phyloP scores from a whole-genome alignment of 2,329 filamentous ascomycete genomes.

The Hortaea werneckii region DNA sequence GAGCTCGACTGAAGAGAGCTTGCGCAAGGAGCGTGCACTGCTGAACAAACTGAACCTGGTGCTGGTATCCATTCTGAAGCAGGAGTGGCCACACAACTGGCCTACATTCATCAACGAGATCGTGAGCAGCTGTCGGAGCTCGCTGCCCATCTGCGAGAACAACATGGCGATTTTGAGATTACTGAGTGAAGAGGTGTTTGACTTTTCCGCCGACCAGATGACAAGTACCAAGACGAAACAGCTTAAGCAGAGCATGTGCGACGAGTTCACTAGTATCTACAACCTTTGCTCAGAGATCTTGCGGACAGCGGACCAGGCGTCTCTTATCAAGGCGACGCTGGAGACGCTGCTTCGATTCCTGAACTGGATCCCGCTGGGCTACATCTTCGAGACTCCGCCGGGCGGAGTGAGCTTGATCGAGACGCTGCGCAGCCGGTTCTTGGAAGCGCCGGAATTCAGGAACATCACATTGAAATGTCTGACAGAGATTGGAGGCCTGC shows the following conservation, averaged over 20 bases:
- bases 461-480: slow-evolving; percentile 95
- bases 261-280: slow-evolving; percentile 97
- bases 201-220: slow-evolving; percentile 98
- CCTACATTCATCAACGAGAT: slow-evolving; percentile 99
- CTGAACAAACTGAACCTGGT: slow-evolving; percentile 98
- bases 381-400: slow-evolving; percentile 88
- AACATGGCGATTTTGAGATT: slow-evolving; percentile 98
- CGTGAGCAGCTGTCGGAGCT: slow-evolving; percentile 89
- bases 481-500: slow-evolving; percentile 90
- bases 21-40: slow-evolving; percentile 75
- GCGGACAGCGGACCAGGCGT: slow-evolving; percentile 77
- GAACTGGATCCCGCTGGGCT: slow-evolving; percentile 97
- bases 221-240: slow-evolving; percentile 96
- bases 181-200: slow-evolving; percentile 95
- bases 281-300: slow-evolving; percentile 94
- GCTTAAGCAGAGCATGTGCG: slow-evolving; percentile 96
- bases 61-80: slow-evolving; percentile 93
- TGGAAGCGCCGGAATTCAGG: slow-evolving; percentile 88
- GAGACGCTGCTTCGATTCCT: slow-evolving; percentile 93
- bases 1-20: slow-evolving; percentile 78
- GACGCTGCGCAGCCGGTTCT: slow-evolving; percentile 81
- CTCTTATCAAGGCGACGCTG: slow-evolving; percentile 88
- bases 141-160: slow-evolving; percentile 96
- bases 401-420: slow-evolving; percentile 62
- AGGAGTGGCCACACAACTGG: slow-evolving; percentile 99